phyloP scores from a whole-genome alignment of 2,329 filamentous ascomycete species.

The Aspergillus puulaauensis region DNA sequence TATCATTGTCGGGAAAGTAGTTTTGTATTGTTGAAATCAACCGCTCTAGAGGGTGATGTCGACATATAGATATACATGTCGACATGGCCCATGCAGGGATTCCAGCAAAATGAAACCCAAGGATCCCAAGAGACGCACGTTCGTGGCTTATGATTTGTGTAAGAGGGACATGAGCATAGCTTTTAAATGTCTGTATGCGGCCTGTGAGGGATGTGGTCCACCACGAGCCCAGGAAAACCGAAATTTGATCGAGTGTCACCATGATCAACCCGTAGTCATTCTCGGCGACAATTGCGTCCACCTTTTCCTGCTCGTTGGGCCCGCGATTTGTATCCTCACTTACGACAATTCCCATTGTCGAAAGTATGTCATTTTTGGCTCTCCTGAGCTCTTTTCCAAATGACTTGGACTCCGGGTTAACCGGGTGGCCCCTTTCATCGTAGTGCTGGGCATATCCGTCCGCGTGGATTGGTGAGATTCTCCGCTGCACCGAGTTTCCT shows the following conservation, averaged over 20 bases:
- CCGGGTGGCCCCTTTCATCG: constrained; percentile 48
- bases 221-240: constrained; percentile 43
- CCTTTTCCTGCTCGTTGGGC: constrained; percentile 39
- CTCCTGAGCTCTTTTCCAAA: constrained; percentile 42
- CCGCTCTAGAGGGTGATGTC: constrained; percentile 39
- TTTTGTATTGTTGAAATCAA: constrained; percentile 30
- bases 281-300: constrained; percentile 39
- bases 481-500: constrained; percentile 20
- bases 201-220: constrained; percentile 40
- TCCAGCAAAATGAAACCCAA: constrained; percentile 42
- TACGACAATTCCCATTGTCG: constrained; percentile 50
- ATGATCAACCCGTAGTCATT: constrained; percentile 46
- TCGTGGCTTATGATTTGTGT: constrained; percentile 39
- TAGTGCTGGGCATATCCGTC: constrained; percentile 49
- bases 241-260: constrained; percentile 41
- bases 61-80: constrained; percentile 37
- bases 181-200: constrained; percentile 39
- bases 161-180: constrained; percentile 38
- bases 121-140: constrained; percentile 30
- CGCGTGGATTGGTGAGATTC: constrained; percentile 30
- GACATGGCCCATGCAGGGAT: constrained; percentile 41
- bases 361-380: constrained; percentile 52
- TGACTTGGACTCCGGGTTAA: constrained; percentile 43
- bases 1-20: constrained; percentile 25
- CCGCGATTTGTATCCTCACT: constrained; percentile 39